Percentiles rank a stretch among this genome's conserved stretches.
Evolutionary conservation across 2,329 filamentous ascomycete genomes (phyloP).

Genomic region (Ceratocystis colombiana): DNA sequence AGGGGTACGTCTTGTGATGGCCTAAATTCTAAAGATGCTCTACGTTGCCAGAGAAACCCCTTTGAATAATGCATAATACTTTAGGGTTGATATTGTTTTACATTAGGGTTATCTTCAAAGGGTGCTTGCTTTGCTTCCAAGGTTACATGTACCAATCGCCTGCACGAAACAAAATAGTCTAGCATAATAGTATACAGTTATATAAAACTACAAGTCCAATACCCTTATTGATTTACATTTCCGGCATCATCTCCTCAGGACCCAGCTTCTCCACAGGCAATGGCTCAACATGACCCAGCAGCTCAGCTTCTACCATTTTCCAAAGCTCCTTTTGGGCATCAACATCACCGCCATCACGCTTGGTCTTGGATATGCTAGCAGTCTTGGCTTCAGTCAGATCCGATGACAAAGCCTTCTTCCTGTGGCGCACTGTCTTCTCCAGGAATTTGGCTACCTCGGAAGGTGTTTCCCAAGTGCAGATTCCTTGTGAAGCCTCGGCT

Average conservation of each 20-base stretch:
- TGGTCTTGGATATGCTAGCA: constrained; percentile 19
- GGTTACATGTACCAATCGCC: too few relatives aligned
- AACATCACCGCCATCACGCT: constrained; percentile 24
- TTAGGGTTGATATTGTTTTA: neutral
- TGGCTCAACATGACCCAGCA: constrained; percentile 21
- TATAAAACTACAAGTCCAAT: constrained; percentile 1
- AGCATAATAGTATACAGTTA: constrained; percentile 18
- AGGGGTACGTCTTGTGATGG: neutral
- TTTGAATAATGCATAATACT: accelerated
- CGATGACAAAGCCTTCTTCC: constrained; percentile 17
- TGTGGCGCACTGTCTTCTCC: constrained; percentile 25
- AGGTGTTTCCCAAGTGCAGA: constrained; percentile 51
- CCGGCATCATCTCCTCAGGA: constrained; percentile 22
- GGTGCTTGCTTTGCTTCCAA: too few relatives aligned
- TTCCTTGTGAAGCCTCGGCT: constrained; percentile 49
- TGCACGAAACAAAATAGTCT: neutral
- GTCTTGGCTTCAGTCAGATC: constrained; percentile 23
- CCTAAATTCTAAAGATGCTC: neutral
- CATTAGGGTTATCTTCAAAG: neutral
- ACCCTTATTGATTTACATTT: constrained; percentile 17
- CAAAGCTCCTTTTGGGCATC: constrained; percentile 25
- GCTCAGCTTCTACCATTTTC: constrained; percentile 24
- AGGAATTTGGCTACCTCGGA: constrained; percentile 38
- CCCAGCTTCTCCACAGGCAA: constrained; percentile 22
- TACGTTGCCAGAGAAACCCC: constrained; percentile 9